Conservation (phyloP, 345 rosid species). For the Microthlaspi erraticum region DNA sequence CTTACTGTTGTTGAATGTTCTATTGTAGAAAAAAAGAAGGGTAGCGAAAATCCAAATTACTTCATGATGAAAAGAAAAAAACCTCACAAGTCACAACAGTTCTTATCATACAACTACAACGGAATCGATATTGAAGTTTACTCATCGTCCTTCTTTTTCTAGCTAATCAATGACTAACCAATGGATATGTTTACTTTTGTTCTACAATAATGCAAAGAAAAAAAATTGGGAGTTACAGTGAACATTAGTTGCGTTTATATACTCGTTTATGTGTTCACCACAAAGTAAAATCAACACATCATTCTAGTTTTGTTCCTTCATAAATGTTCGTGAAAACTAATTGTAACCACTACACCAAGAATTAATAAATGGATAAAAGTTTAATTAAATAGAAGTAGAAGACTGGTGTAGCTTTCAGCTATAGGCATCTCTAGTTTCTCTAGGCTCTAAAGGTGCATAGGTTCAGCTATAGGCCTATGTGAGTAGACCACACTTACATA, state of each 20-base stretch:
- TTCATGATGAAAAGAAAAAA: neutral
- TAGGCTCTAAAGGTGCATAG: constrained; percentile 36
- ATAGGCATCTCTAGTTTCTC: constrained; percentile 8
- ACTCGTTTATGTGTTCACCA: neutral
- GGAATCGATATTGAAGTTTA: no score
- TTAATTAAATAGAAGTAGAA: neutral
- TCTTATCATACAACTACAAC: no score
- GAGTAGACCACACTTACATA: constrained; percentile 25
- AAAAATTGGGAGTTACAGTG: no score
- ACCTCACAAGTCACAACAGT: no score
- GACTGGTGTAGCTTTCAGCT: constrained; percentile 13
- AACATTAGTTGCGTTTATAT: neutral
- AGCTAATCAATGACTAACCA: no score
- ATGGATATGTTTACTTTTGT: no score
- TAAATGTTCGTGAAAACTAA: constrained; percentile 5
- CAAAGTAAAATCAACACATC: neutral
- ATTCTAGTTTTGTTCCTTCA: neutral
- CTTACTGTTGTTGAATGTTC: neutral
- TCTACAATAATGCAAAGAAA: no score
- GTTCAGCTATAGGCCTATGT: constrained; percentile 20
- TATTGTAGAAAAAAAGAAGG: no score
- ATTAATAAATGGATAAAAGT: constrained; percentile 1
- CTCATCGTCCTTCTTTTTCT: no score
- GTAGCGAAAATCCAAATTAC: neutral
- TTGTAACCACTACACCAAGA: neutral